These are phyloP conservation scores for Phalaenopsis hybrid DNA, from an alignment of 116 monocot species.

Conservation along the genomic window DNA sequence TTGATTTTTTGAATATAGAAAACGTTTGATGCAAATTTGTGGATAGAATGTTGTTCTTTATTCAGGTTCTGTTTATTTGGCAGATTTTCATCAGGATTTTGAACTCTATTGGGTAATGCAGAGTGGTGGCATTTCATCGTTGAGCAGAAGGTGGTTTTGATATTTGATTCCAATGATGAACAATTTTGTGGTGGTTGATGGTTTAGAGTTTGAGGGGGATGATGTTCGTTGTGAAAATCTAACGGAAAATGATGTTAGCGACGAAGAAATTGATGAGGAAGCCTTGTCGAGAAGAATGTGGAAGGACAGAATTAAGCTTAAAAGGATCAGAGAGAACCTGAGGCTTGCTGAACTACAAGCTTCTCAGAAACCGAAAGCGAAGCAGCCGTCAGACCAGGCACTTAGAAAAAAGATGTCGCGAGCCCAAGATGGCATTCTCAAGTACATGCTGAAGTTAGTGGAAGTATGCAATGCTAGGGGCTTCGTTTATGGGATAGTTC, in stretches of 20 bases:
- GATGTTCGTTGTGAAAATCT: slow-evolving; percentile 46
- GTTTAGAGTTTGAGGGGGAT: slow-evolving; percentile 55
- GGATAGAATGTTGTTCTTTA: background rate
- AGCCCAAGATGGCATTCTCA: slow-evolving; percentile 87
- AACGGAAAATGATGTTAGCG: slow-evolving; percentile 82
- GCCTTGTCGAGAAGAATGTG: slow-evolving; percentile 66
- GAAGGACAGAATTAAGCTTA: slow-evolving; percentile 71
- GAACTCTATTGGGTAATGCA: background rate
- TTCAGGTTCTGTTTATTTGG: background rate
- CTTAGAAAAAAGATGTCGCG: slow-evolving; percentile 77
- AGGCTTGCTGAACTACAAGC: slow-evolving; percentile 33
- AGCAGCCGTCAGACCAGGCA: slow-evolving; percentile 67
- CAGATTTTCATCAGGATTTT: background rate
- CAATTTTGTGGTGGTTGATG: slow-evolving; percentile 17
- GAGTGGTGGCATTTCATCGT: background rate
- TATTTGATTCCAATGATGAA: slow-evolving; percentile 23
- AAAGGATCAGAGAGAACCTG: slow-evolving; percentile 57
- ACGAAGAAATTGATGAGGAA: slow-evolving; percentile 73
- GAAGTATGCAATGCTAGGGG: slow-evolving; percentile 88
- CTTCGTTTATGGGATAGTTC: slow-evolving; percentile 85
- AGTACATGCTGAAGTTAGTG: slow-evolving; percentile 92
- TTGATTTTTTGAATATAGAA: background rate
- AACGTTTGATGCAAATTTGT: background rate
- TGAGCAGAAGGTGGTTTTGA: background rate
- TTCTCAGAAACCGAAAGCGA: slow-evolving; percentile 39